Conservation (phyloP, 169 alveolate species). For the Eimeria brunetti region DNA sequence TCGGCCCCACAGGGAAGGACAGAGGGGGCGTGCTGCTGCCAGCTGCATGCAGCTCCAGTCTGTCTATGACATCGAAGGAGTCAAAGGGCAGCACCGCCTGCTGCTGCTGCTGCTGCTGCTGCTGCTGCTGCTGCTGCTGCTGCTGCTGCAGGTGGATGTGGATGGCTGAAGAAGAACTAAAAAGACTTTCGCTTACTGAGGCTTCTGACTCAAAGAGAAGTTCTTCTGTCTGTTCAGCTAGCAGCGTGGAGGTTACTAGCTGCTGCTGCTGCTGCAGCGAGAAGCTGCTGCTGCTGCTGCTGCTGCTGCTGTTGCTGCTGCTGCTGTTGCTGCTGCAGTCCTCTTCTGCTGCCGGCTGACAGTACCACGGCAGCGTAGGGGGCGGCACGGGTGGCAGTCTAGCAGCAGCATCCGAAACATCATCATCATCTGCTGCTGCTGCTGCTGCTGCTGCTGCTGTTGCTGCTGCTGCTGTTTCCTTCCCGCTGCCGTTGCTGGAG, state of each 20-base stretch:
- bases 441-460: slow-evolving; percentile 9
- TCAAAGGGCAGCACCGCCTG: slow-evolving; percentile 1
- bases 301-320: not conserved
- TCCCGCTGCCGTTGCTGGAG: not conserved
- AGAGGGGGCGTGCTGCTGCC: not conserved
- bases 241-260: not conserved
- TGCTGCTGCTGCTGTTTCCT: not conserved
- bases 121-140: not conserved
- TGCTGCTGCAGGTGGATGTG: not conserved
- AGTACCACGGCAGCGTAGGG: slow-evolving; percentile 27
- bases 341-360: not conserved
- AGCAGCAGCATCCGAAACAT: not conserved
- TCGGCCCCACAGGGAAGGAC: not conserved
- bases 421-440: no score
- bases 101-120: not conserved
- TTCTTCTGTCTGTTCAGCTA: not conserved
- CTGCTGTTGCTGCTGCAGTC: no score
- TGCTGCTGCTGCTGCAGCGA: slow-evolving; percentile 5
- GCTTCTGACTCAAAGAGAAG: not conserved
- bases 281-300: not conserved
- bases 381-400: slow-evolving; percentile 27
- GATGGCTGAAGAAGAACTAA: not conserved
- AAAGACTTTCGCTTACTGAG: not conserved
- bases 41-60: not conserved
- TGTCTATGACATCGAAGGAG: not conserved